These are phyloP conservation scores for Corchorus olitorius DNA, from an alignment of 345 rosid species.

Conservation along the genomic window DNA sequence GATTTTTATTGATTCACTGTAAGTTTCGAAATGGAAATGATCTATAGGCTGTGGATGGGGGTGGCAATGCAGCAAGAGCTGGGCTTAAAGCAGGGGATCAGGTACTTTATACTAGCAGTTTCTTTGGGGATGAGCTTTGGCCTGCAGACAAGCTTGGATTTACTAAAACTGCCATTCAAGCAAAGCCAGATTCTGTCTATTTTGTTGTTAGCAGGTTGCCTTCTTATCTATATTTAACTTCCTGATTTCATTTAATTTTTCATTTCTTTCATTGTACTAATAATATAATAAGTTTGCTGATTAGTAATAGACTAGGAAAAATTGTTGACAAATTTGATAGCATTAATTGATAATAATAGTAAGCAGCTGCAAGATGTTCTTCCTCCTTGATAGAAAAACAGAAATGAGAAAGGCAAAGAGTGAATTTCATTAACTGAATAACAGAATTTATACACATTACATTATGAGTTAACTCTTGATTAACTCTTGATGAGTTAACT, in stretches of 20 bases:
- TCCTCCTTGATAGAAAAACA: too few relatives aligned
- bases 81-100: slow-evolving; percentile 94
- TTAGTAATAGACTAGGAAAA: not conserved
- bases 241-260: not conserved
- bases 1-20: not conserved
- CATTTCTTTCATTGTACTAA: not conserved
- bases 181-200: slow-evolving; percentile 93
- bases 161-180: slow-evolving; percentile 97
- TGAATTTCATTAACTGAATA: too few relatives aligned
- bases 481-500: too few relatives aligned
- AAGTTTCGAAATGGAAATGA: not conserved
- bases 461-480: too few relatives aligned
- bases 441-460: too few relatives aligned
- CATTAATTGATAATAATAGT: not conserved
- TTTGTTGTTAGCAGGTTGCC: slow-evolving; percentile 89
- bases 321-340: not conserved
- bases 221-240: slow-evolving; percentile 6
- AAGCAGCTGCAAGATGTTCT: not conserved
- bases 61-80: slow-evolving; percentile 94
- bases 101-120: slow-evolving; percentile 94
- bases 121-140: slow-evolving; percentile 99
- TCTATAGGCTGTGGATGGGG: slow-evolving; percentile 80
- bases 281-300: not conserved
- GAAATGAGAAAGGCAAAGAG: too few relatives aligned
- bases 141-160: slow-evolving; percentile 98